Evolutionary conservation across 1,284 basidiomycete genomes (phyloP).

Genomic region (Agroathelia rolfsii): DNA sequence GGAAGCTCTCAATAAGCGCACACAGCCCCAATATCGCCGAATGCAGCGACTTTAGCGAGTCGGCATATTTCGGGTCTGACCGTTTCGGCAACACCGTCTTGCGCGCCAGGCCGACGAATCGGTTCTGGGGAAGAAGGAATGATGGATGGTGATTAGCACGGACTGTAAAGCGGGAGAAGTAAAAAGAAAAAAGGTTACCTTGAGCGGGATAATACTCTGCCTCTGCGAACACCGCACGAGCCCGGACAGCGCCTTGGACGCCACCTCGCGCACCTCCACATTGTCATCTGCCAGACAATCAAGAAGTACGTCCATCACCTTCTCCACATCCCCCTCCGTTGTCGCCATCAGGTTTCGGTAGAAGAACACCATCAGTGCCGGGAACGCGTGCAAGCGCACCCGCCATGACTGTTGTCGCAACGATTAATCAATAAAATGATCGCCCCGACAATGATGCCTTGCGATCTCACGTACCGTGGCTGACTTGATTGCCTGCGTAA

Average conservation of each 20-base stretch:
- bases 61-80: conserved; percentile 63
- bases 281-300: conserved; percentile 85
- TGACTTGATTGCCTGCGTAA: conserved; percentile 58
- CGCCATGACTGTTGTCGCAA: conserved; percentile 55
- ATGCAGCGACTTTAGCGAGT: conserved; percentile 71
- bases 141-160: conserved; percentile 6
- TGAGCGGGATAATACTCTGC: conserved; percentile 77
- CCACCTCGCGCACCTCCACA: conserved; percentile 90
- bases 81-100: conserved; percentile 63
- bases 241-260: conserved; percentile 83
- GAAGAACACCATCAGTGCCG: conserved; percentile 75
- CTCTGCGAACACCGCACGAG: conserved; percentile 91
- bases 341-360: conserved; percentile 79
- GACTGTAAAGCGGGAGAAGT: conserved; percentile 1
- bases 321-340: conserved; percentile 52
- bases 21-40: conserved; percentile 88
- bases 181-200: conserved; percentile 35
- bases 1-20: conserved; percentile 68
- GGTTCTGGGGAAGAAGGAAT: conserved; percentile 41
- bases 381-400: conserved; percentile 64
- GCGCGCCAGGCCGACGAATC: conserved; percentile 61
- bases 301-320: conserved; percentile 73
- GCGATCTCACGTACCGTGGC: conserved; percentile 40
- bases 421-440: conserved; percentile 5
- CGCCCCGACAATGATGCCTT: conserved; percentile 9